Conservation (phyloP, 331 rosid species). For the Cucumis variabilis region DNA sequence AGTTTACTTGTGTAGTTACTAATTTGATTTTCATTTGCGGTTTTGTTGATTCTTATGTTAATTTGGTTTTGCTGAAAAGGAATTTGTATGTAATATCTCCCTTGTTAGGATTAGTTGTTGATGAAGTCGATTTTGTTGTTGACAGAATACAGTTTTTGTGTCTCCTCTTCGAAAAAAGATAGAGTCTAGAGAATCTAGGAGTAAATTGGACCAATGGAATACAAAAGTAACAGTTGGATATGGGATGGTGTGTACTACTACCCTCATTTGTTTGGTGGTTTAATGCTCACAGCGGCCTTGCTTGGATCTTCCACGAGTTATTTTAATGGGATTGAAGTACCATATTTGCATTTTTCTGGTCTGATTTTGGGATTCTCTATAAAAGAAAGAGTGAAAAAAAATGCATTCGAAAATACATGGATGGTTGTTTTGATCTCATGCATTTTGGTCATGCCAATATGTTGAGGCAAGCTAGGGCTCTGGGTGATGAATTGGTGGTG, state of each 20-base stretch:
- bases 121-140: background rate
- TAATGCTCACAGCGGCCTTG: slow-evolving; percentile 98
- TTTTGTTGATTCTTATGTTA: background rate
- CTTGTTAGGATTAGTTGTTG: background rate
- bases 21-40: background rate
- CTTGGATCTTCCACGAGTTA: slow-evolving; percentile 89
- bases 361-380: slow-evolving; percentile 65
- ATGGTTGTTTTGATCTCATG: slow-evolving; percentile 99
- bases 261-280: slow-evolving; percentile 88
- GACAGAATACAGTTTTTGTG: slow-evolving; percentile 64
- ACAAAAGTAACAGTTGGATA: slow-evolving; percentile 80
- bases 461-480: slow-evolving; percentile 93
- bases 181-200: slow-evolving; percentile 28
- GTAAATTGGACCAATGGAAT: slow-evolving; percentile 61
- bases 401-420: slow-evolving; percentile 93
- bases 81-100: background rate
- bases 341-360: slow-evolving; percentile 65
- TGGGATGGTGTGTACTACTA: slow-evolving; percentile 89
- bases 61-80: background rate
- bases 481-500: slow-evolving; percentile 95
- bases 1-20: background rate
- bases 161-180: slow-evolving; percentile 54
- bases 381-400: slow-evolving; percentile 74
- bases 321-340: slow-evolving; percentile 83
- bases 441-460: slow-evolving; percentile 99